Evolutionary conservation across 805 yeast genomes (phyloP).

Genomic region (Candida xyloterini): DNA sequence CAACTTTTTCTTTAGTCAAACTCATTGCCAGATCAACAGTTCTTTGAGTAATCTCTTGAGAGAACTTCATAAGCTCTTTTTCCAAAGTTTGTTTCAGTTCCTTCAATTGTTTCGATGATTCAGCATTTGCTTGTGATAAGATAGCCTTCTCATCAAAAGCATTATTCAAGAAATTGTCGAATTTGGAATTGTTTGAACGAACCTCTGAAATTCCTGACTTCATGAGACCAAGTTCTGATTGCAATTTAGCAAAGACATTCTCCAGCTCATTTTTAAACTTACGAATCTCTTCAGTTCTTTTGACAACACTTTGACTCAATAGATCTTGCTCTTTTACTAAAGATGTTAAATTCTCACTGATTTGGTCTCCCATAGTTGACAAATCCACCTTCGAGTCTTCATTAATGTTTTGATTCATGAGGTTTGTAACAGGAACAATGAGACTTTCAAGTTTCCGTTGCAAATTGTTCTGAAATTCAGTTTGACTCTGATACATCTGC

Average conservation of each 20-base stretch:
- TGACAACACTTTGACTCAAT: not conserved
- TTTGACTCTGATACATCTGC: constrained; percentile 22
- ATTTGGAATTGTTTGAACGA: constrained; percentile 5
- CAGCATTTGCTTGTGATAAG: constrained; percentile 1
- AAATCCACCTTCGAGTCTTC: not conserved
- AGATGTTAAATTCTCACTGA: not conserved
- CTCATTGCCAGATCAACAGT: constrained; percentile 10
- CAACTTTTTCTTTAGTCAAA: constrained; percentile 10
- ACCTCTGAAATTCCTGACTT: constrained; percentile 1
- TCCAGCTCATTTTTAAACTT: constrained; percentile 9
- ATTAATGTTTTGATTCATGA: constrained; percentile 3
- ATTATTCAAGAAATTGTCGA: constrained; percentile 2
- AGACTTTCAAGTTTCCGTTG: constrained; percentile 14
- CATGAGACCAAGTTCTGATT: not conserved
- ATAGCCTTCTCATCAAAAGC: constrained; percentile 1
- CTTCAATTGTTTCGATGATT: constrained; percentile 5
- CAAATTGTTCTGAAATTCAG: constrained; percentile 14
- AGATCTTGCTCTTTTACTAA: not conserved
- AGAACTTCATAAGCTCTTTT: constrained; percentile 9
- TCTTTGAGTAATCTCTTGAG: constrained; percentile 8
- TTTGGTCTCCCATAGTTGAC: not conserved
- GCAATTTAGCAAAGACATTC: not conserved
- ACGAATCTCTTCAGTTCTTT: constrained; percentile 14
- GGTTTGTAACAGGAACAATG: constrained; percentile 15
- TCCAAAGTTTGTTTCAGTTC: constrained; percentile 9